Evolutionary conservation across 2,329 filamentous ascomycete genomes (phyloP), one percentile per base, ranked within the genome.

Genomic region (Phyllosticta citrichinensis): DNA sequence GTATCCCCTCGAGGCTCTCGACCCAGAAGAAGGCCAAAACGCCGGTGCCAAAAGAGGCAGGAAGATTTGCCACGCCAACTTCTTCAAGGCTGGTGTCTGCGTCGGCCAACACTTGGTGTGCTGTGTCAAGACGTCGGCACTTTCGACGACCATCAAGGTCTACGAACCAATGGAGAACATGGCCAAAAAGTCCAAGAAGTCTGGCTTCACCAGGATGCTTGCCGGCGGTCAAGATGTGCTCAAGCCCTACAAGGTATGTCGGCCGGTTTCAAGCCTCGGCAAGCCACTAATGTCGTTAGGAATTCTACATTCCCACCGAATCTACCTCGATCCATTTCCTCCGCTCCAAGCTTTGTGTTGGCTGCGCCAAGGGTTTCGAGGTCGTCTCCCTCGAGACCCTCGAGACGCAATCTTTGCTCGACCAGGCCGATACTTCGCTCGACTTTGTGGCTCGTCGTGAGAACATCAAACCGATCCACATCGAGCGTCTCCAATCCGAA

Each of bases 281-380:
- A 6, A 25, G 3, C 8, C 22, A 55, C 19, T 60, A 20, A 59
- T 47, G n/a, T 14, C 8, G 47, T 58, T n/a, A 85, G 81, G 94
- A 99, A 79, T 97, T 97, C 70, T 99, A 99, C 76, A 97, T 99
- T 63, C 94, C 94, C 0, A 94, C 92, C 6, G 94, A 99, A 78
- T 96, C 93, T n/a, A 93, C 91, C 4, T 97, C 92, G 50, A 94
- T 99, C 51, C 94, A 99, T 76, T 99, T 97, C 81, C 83, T 99
- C 67, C 92, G 94, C 70, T 94, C 89, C 64, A 99, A 96, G 72
- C 83, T 99, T 24, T 99, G 94, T 73, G 94, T 99, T 63, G 94
- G 93, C 54, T 97, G 94, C 72, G 89, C 92, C 11, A 86, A 91
- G 73, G 94, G 94, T 53, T 99, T 99, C 74, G 94, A 99, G 75